Evolutionary conservation across 345 rosid species (phyloP).

Genomic region (Melaleuca alternifolia): DNA sequence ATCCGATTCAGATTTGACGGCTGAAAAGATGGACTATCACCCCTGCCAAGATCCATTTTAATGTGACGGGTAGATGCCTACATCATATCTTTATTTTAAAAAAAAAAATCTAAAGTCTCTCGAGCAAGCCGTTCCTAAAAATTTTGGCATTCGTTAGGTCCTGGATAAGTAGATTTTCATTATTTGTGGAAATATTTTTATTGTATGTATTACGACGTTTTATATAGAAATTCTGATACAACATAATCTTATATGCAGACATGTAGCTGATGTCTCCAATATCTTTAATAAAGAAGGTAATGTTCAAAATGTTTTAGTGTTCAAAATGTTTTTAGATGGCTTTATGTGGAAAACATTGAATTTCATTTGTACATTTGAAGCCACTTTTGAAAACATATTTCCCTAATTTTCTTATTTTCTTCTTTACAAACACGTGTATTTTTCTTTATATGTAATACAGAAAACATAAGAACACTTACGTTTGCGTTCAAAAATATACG

Average conservation of each 20-base stretch:
- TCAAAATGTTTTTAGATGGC: no score
- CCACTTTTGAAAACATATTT: neutral
- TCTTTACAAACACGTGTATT: neutral
- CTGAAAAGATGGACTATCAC: no score
- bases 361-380: neutral
- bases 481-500: neutral
- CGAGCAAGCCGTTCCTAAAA: neutral
- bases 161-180: neutral
- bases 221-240: neutral
- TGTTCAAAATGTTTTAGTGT: neutral
- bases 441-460: neutral
- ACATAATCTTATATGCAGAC: neutral
- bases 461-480: no score
- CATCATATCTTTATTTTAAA: no score
- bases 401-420: no score
- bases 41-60: no score
- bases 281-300: neutral
- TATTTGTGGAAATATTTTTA: neutral
- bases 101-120: neutral
- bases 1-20: no score
- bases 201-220: neutral
- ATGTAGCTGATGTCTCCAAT: neutral
- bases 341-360: neutral
- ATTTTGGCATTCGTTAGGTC: neutral
- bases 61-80: no score